Percentiles rank a stretch among this genome's conserved stretches.
These are phyloP conservation scores for Jaenimonas drosophilae DNA, from an alignment of 208 protist species.

Conservation along the genomic window DNA sequence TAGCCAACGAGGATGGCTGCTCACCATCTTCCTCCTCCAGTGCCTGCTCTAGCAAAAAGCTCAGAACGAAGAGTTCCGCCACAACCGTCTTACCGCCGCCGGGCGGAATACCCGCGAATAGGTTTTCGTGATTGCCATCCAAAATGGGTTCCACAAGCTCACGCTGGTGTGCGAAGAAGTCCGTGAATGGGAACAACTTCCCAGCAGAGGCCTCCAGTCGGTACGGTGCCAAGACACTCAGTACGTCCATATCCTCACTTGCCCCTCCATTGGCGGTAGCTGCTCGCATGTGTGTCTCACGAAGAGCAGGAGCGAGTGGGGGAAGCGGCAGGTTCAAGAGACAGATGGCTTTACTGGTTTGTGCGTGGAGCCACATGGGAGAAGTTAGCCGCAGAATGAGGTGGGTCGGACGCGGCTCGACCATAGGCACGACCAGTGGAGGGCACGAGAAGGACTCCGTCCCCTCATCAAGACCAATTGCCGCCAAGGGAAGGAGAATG, in stretches of 20 bases:
- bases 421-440: slow-evolving; percentile 94
- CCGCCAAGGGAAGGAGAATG: slow-evolving; percentile 86
- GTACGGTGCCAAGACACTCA: slow-evolving; percentile 58
- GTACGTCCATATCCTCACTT: slow-evolving; percentile 67
- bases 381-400: slow-evolving; percentile 90
- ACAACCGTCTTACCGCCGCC: slow-evolving; percentile 93
- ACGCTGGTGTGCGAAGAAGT: slow-evolving; percentile 94
- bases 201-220: slow-evolving; percentile 64
- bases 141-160: slow-evolving; percentile 90
- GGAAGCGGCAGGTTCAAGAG: slow-evolving; percentile 94
- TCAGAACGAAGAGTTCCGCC: slow-evolving; percentile 79
- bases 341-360: slow-evolving; percentile 68
- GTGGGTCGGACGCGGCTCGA: slow-evolving; percentile 94
- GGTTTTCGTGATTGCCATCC: slow-evolving; percentile 89
- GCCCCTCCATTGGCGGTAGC: slow-evolving; percentile 26
- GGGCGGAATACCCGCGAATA: slow-evolving; percentile 94
- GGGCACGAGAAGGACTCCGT: slow-evolving; percentile 63
- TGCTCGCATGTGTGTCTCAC: slow-evolving; percentile 59
- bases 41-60: slow-evolving; percentile 60
- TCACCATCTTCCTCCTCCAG: slow-evolving; percentile 13
- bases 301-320: slow-evolving; percentile 44
- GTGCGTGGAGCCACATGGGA: slow-evolving; percentile 84
- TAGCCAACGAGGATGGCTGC: neutral
- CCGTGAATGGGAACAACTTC: slow-evolving; percentile 86
- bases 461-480: no score